A percentile compares a stretch with the other conserved stretches of the same genome.
Conservation (phyloP, 805 yeast genomes). For the Sugiyamaella qingdaonensis region DNA sequence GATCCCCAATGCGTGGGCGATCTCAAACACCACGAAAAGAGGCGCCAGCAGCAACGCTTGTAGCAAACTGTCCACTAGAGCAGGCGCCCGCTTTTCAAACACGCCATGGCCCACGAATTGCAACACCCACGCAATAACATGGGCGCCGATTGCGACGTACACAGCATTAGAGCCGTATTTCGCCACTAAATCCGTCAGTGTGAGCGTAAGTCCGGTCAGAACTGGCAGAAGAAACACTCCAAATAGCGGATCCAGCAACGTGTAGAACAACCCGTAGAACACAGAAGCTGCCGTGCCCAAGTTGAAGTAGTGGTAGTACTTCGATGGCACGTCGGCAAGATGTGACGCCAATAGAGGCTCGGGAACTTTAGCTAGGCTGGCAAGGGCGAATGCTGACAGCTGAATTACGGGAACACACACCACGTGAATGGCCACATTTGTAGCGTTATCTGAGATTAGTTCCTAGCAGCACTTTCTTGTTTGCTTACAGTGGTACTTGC, state of each 20-base stretch:
- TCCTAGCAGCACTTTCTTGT: not conserved
- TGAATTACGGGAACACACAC: constrained; percentile 77
- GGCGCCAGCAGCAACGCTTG: constrained; percentile 93
- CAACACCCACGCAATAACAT: constrained; percentile 63
- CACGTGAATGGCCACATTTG: constrained; percentile 72
- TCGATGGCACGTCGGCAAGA: constrained; percentile 12
- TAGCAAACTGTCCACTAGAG: constrained; percentile 71
- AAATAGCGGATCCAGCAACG: constrained; percentile 47
- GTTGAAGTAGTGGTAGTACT: constrained; percentile 33
- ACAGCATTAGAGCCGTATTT: constrained; percentile 30
- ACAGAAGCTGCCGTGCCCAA: constrained; percentile 45
- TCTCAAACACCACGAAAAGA: constrained; percentile 76
- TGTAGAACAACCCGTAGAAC: constrained; percentile 55
- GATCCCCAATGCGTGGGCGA: constrained; percentile 64
- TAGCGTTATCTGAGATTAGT: constrained; percentile 31
- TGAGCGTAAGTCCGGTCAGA: constrained; percentile 31
- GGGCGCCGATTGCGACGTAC: constrained; percentile 38
- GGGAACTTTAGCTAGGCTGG: constrained; percentile 29
- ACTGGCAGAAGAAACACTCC: constrained; percentile 45
- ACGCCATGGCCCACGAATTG: constrained; percentile 88
- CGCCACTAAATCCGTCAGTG: constrained; percentile 27
- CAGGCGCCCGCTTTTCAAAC: constrained; percentile 81
- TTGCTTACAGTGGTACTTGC: constrained; percentile 40
- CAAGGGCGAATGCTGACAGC: constrained; percentile 46
- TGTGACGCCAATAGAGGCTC: constrained; percentile 4